These are phyloP conservation scores for Beta macrorhiza DNA, from an alignment of 179 eudicot species.

Conservation along the genomic window DNA sequence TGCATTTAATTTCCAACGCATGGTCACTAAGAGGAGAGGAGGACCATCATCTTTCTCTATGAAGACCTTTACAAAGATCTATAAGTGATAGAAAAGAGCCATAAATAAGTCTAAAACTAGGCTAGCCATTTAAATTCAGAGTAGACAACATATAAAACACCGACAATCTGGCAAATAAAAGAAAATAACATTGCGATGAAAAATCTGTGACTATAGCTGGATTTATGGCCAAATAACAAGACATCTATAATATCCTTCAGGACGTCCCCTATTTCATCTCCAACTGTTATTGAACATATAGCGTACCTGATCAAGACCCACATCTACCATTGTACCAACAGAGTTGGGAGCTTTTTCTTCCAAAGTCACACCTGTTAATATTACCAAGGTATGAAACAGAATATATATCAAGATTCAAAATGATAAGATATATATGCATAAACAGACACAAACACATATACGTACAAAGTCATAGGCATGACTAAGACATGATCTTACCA, in stretches of 20 bases:
- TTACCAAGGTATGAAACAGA: slow-evolving; percentile 1
- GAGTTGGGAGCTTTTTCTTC: slow-evolving; percentile 52
- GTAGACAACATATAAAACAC: not conserved
- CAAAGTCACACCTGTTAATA: slow-evolving; percentile 67
- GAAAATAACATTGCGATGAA: not conserved
- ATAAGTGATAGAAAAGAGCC: no score
- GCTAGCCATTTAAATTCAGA: not conserved
- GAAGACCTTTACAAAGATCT: not conserved
- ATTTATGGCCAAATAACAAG: not conserved
- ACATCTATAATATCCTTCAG: not conserved
- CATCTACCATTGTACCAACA: slow-evolving; percentile 72
- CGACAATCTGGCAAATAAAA: not conserved
- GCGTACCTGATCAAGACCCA: slow-evolving; percentile 85
- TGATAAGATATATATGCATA: not conserved
- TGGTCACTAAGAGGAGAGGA: not conserved
- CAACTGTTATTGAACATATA: not conserved
- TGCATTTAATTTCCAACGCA: not conserved
- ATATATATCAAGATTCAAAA: slow-evolving; percentile 1
- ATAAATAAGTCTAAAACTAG: no score
- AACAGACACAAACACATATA: not conserved
- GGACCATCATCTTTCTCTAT: not conserved
- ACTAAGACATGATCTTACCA: not conserved
- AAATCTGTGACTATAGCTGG: not conserved
- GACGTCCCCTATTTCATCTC: not conserved
- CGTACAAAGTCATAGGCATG: not conserved